Evolutionary conservation across 345 rosid species (phyloP).

Genomic region (Raphanus sativus): DNA sequence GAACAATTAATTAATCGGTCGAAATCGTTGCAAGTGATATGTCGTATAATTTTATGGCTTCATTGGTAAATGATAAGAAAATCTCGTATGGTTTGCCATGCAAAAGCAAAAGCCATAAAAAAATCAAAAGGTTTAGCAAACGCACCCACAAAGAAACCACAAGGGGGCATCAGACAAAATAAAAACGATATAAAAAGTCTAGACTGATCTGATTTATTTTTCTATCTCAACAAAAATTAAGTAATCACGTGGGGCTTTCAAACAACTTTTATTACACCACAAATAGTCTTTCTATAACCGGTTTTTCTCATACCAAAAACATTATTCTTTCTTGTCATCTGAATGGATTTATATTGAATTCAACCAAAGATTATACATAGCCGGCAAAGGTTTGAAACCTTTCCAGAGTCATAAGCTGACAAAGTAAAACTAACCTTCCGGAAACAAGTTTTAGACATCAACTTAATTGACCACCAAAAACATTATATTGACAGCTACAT

Average conservation of each 20-base stretch:
- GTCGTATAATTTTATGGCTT: not conserved
- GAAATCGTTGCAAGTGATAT: not conserved
- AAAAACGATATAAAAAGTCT: not conserved
- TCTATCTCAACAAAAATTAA: not conserved
- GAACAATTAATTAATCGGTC: not conserved
- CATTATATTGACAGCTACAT: not conserved
- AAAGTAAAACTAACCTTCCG: too few species aligned
- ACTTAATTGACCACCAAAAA: too few species aligned
- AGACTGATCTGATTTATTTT: not conserved
- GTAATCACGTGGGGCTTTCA: not conserved
- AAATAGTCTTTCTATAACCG: not conserved
- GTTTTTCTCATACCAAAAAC: not conserved
- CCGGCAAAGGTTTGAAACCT: too few species aligned
- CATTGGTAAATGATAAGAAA: slow-evolving; percentile 18
- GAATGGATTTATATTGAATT: too few species aligned
- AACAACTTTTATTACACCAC: not conserved
- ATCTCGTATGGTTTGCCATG: not conserved
- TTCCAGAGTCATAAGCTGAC: too few species aligned
- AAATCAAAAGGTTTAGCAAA: not conserved
- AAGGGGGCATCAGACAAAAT: not conserved
- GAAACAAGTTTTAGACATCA: too few species aligned
- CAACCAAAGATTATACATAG: too few species aligned
- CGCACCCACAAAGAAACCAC: not conserved
- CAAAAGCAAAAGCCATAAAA: not conserved
- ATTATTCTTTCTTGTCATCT: too few species aligned